Evolutionary conservation across 2,329 filamentous ascomycete genomes (phyloP), one percentile per base, ranked within the genome.

Genomic region (Beauveria asiatica): DNA sequence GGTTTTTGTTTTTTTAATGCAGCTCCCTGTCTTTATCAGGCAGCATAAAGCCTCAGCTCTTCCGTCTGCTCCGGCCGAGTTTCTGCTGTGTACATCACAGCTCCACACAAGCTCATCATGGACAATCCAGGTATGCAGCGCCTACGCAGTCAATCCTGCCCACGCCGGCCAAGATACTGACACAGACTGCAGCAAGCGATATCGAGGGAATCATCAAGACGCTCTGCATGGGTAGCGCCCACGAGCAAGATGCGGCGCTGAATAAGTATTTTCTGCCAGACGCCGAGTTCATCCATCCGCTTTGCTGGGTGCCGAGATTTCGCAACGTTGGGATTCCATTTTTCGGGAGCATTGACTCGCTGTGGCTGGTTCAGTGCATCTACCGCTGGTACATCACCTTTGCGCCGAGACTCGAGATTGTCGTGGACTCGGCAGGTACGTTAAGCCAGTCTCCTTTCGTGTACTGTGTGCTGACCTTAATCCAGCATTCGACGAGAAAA

Each of bases 321-420:
- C 69, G 70, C 3, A 70, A 76, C 19, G 64, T 74, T 33, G 61
- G 69, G 2, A 54, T 82, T 1, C 80, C 77, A 1, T 66, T 79
- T 2, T 64, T 76, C 0, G 71, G 73, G 8, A 66, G 67, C 1
- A 59, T 83, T 25, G 83, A 86, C 64, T 92, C 88, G 10, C 80
- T 89, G 48, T 84, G 80, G 74, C 70, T 89, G 6, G 79, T 95
- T 19, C 75, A 82, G 52, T 79, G 80, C 65, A 86, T 96, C 60
- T 95, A 90, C 69, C 83, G 85, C 45, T 92, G 88, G 89, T 93
- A 95, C 73, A 90, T 91, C 68, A 88, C 93, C 64, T 78, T 96
- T 69, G 90, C 86, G 63, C 92, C 92, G 0, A 76, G 78, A 19
- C 89, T 94, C 64, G 79, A 86, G 48, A 74, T 93, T 13, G 75